A percentile compares a stretch with the other conserved stretches of the same genome.
Conservation (phyloP, 73 alveolate species). For the Durusdinium trenchii region DNA sequence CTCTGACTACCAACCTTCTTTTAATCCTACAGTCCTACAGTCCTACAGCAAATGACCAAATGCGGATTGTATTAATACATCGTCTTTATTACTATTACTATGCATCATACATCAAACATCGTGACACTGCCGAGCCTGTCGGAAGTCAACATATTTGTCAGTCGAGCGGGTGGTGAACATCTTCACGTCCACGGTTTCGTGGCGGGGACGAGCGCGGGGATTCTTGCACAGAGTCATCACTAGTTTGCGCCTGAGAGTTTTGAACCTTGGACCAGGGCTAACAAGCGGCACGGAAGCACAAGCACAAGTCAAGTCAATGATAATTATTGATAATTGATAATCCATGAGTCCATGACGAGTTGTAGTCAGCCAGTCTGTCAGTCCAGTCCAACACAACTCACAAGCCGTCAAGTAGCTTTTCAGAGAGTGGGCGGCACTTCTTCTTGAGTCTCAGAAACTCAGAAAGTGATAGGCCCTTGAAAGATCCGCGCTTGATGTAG, state of each 20-base stretch:
- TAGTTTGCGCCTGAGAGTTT: not conserved
- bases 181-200: not conserved
- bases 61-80: too few relatives aligned
- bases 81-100: too few relatives aligned
- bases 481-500: not conserved
- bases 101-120: too few relatives aligned
- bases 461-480: not conserved
- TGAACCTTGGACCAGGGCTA: too few relatives aligned
- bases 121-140: constrained; percentile 10
- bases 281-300: not conserved
- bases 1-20: too few relatives aligned
- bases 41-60: too few relatives aligned
- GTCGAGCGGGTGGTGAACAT: not conserved
- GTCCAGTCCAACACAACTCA: too few relatives aligned
- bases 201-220: not conserved
- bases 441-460: not conserved
- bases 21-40: too few relatives aligned
- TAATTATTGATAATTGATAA: too few relatives aligned
- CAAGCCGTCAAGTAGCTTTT: not conserved
- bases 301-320: not conserved
- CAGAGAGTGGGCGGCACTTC: not conserved
- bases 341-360: too few relatives aligned
- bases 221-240: not conserved
- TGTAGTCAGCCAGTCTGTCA: too few relatives aligned
- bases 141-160: not conserved